Base-by-base conservation (phyloP, 2,329 filamentous ascomycete genomes). In the Orbilia oligospora region DNA sequence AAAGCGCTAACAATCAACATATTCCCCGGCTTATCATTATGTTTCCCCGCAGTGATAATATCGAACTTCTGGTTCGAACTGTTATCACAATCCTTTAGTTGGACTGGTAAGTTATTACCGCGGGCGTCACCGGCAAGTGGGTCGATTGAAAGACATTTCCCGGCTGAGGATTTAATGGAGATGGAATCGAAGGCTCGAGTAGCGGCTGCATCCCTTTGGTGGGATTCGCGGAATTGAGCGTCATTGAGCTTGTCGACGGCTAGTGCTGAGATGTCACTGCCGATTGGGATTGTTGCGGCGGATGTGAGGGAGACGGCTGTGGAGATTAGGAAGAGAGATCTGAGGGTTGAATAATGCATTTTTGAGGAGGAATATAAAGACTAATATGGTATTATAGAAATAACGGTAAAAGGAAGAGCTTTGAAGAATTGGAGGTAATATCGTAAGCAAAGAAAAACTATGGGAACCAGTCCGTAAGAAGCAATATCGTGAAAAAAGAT, bases 1-100 rank as follows among this genome's bases (percentile, higher is more conserved):
- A 88, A 82, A 1, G 87, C 87, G 84, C 86, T 90, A 55, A 89
- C 88, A 38, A 90, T 81, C 64, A 89, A 84, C 81, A 87, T 86
- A 1, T 86, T 85, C 38, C 85, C 84, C 48, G 84, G 81, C 33
- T 83, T 84, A 80, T 88, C 83, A 78, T 88, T 87, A 81, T 90
- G 88, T 80, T 86, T 85, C 20, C 88, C 88, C 2, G 84, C 83
- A 0, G 86, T 87, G 70, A 88, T 84, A 46, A 89, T 80, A 81
- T 88, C 87, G 80, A 87, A 89, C 80, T 86, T 86, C 82, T 88
- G 86, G 70, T 86, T 86, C 2, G 85, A 82, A 2, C 85, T 84
- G 33, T 85, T 86, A 27, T 83, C 82, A 82, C 87, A 89, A 20
- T 83, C 81, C 5, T 85, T 85, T 5, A 88, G 81, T 33, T 84